phyloP scores from a whole-genome alignment of 306 rosid genomes.

The Begonia fuchsioides region DNA sequence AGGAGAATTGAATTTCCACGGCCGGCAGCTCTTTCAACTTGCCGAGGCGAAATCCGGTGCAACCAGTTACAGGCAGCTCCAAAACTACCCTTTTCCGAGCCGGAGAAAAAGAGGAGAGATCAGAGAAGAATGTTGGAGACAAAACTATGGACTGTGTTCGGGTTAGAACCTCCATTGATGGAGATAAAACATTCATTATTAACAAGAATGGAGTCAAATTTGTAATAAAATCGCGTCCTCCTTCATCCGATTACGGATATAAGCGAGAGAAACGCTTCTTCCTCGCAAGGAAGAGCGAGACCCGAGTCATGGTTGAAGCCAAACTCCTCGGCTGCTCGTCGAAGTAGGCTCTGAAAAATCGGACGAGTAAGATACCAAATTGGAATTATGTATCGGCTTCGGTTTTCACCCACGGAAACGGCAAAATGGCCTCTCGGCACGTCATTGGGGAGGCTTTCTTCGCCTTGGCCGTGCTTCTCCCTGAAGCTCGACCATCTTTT shows the following conservation, averaged over 20 bases:
- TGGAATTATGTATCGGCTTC: conserved; percentile 65
- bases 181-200: not conserved
- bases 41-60: no score
- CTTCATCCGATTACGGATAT: conserved; percentile 43
- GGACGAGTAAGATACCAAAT: conserved; percentile 66
- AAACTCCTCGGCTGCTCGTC: conserved; percentile 81
- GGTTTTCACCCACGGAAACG: conserved; percentile 76
- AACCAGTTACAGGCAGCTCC: no score
- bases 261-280: conserved; percentile 49
- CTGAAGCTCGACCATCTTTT: conserved; percentile 78
- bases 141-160: no score
- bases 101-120: no score
- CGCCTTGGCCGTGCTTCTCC: conserved; percentile 33
- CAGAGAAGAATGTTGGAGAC: no score
- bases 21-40: no score
- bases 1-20: no score
- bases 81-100: no score
- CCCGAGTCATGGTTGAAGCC: conserved; percentile 87
- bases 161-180: not conserved
- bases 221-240: not conserved
- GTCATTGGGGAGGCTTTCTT: conserved; percentile 58
- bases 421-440: conserved; percentile 91
- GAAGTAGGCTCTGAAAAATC: conserved; percentile 56
- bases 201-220: not conserved
- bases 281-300: conserved; percentile 83